Percentiles rank a stretch among this genome's conserved stretches.
phyloP scores from a whole-genome alignment of 306 rosid species.

The Castanea mollissima region DNA sequence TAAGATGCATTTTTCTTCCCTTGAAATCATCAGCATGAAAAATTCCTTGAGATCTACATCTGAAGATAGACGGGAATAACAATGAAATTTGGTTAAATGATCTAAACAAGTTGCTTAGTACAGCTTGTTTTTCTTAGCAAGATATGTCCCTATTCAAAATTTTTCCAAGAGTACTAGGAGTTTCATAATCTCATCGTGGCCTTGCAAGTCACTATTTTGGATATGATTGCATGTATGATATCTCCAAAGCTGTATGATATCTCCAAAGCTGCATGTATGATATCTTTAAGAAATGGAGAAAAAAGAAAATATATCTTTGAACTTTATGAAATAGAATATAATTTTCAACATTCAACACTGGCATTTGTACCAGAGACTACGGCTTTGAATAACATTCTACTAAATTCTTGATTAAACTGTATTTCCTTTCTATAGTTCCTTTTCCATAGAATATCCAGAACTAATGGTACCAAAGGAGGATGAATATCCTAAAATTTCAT shows the following conservation, averaged over 20 bases:
- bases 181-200: background rate
- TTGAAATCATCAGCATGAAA: constrained; percentile 1
- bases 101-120: background rate
- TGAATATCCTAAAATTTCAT: background rate
- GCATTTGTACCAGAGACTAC: background rate
- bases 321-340: background rate
- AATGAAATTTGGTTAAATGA: background rate
- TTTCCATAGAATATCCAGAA: background rate
- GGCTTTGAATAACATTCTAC: background rate
- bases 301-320: background rate
- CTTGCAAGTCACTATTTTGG: background rate
- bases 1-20: background rate
- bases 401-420: background rate
- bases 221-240: background rate
- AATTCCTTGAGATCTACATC: constrained; percentile 3
- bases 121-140: background rate
- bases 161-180: background rate
- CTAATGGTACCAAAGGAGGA: background rate
- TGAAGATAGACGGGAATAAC: background rate
- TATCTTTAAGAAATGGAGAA: background rate
- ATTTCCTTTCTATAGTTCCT: background rate
- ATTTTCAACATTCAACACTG: background rate
- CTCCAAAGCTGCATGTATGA: background rate
- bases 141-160: background rate
- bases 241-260: background rate